Conservation (phyloP, 2,329 filamentous ascomycete species). For the Xylaria sp. region DNA sequence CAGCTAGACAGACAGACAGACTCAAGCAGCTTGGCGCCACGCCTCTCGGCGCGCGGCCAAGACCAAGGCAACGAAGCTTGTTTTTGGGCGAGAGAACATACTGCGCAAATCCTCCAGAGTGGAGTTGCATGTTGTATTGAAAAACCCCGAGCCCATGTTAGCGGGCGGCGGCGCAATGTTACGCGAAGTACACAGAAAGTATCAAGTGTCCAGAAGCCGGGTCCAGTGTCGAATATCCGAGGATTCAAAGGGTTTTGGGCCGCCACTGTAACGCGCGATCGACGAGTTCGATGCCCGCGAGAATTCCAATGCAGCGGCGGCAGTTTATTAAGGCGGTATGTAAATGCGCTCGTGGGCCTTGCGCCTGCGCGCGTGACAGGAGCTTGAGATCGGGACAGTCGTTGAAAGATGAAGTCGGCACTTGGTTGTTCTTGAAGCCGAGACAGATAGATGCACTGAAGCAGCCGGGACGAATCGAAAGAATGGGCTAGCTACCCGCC, state of each 20-base stretch:
- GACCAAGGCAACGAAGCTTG: conserved; percentile 35
- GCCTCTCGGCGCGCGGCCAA: conserved; percentile 43
- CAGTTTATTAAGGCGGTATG: background rate
- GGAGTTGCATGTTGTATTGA: conserved; percentile 51
- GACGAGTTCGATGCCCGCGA: background rate
- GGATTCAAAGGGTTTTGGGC: conserved; percentile 9
- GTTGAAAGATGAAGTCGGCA: conserved; percentile 11
- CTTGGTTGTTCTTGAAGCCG: background rate
- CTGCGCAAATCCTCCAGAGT: conserved; percentile 51
- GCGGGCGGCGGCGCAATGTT: conserved; percentile 17
- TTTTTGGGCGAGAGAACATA: conserved; percentile 41
- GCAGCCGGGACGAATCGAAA: background rate
- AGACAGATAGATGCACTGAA: conserved; percentile 5
- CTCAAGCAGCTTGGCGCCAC: conserved; percentile 23
- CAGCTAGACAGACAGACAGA: background rate
- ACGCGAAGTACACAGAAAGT: background rate
- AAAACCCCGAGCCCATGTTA: conserved; percentile 33
- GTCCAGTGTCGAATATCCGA: too few species aligned
- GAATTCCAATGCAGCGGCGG: background rate
- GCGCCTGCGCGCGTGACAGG: conserved; percentile 5
- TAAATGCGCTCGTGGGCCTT: background rate
- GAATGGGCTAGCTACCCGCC: background rate
- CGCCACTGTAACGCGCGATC: conserved; percentile 15
- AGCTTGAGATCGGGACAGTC: background rate
- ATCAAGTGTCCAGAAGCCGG: conserved; percentile 5